Evolutionary conservation across 2,329 filamentous ascomycete species (phyloP).

Genomic region (Aspergillus sp.): DNA sequence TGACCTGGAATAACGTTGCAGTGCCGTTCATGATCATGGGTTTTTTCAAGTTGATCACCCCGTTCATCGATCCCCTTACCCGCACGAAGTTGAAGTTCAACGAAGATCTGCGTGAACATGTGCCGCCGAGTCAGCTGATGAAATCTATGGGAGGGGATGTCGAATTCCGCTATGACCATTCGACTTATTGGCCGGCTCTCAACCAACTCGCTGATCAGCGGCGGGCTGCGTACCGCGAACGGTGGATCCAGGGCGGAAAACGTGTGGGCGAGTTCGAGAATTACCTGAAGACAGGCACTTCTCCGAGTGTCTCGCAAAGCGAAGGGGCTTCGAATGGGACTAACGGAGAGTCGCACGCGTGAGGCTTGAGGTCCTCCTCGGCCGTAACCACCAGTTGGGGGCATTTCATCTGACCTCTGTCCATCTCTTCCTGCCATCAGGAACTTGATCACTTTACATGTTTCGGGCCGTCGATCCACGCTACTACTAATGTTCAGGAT

Average conservation of each 20-base stretch:
- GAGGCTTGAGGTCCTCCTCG: not conserved
- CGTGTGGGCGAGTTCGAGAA: slow-evolving; percentile 82
- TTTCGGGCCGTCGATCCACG: too few relatives aligned
- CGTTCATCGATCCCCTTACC: slow-evolving; percentile 94
- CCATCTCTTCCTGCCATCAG: too few relatives aligned
- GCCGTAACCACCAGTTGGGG: too few relatives aligned
- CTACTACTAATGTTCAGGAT: too few relatives aligned
- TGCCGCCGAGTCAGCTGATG: slow-evolving; percentile 81
- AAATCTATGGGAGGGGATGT: slow-evolving; percentile 74
- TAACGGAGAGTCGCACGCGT: not conserved
- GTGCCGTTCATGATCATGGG: slow-evolving; percentile 88
- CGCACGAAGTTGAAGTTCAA: slow-evolving; percentile 97
- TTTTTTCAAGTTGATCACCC: slow-evolving; percentile 94
- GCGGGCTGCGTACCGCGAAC: slow-evolving; percentile 59
- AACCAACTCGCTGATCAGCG: slow-evolving; percentile 67
- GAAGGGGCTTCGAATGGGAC: slow-evolving; percentile 12
- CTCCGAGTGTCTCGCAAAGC: slow-evolving; percentile 36
- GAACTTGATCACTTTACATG: too few relatives aligned
- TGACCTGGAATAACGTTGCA: slow-evolving; percentile 32
- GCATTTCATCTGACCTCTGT: too few relatives aligned
- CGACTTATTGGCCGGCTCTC: slow-evolving; percentile 83
- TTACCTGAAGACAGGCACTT: slow-evolving; percentile 72
- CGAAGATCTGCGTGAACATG: slow-evolving; percentile 79
- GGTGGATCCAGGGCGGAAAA: slow-evolving; percentile 80
- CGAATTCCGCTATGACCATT: slow-evolving; percentile 89